Percentiles rank a stretch among this genome's conserved stretches.
phyloP scores from a whole-genome alignment of 768 basidiomycete species.

The Agaricus blazei region DNA sequence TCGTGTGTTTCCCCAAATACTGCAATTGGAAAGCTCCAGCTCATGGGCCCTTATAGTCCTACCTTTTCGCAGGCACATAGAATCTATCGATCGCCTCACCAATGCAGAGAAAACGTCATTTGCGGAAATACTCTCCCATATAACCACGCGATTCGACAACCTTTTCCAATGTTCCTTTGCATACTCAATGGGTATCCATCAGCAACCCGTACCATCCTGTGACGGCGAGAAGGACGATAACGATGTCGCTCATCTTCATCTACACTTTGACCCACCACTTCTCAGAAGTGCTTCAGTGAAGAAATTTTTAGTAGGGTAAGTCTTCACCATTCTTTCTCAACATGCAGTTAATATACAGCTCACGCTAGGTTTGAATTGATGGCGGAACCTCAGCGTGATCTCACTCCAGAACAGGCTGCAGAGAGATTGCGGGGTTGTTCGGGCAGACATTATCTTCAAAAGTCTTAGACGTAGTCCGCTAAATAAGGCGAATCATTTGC shows the following conservation, averaged over 20 bases:
- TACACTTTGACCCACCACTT: slow-evolving; percentile 85
- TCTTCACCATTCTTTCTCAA: slow-evolving; percentile 9
- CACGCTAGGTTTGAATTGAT: slow-evolving; percentile 74
- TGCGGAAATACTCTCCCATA: slow-evolving; percentile 58
- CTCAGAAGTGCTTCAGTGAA: slow-evolving; percentile 75
- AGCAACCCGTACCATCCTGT: slow-evolving; percentile 56
- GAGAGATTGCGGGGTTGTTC: slow-evolving; percentile 45
- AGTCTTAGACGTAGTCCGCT: background rate
- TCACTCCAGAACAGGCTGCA: slow-evolving; percentile 88
- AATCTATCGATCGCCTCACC: slow-evolving; percentile 59
- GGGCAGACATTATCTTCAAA: slow-evolving; percentile 56
- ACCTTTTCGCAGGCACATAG: slow-evolving; percentile 74
- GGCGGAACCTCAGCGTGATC: slow-evolving; percentile 86
- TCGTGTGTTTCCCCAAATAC: slow-evolving; percentile 32
- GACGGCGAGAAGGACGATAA: slow-evolving; percentile 33
- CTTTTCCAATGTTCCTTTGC: slow-evolving; percentile 84
- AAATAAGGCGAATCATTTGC: slow-evolving; percentile 37
- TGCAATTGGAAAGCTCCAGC: background rate
- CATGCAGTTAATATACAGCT: background rate
- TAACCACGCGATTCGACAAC: slow-evolving; percentile 72
- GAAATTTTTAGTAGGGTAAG: slow-evolving; percentile 89
- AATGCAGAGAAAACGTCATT: slow-evolving; percentile 57
- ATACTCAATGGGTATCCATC: slow-evolving; percentile 94
- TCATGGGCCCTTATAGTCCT: slow-evolving; percentile 43
- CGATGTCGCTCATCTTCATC: slow-evolving; percentile 73